phyloP scores from a whole-genome alignment of 768 basidiomycete species.

The Lentinula boryana region DNA sequence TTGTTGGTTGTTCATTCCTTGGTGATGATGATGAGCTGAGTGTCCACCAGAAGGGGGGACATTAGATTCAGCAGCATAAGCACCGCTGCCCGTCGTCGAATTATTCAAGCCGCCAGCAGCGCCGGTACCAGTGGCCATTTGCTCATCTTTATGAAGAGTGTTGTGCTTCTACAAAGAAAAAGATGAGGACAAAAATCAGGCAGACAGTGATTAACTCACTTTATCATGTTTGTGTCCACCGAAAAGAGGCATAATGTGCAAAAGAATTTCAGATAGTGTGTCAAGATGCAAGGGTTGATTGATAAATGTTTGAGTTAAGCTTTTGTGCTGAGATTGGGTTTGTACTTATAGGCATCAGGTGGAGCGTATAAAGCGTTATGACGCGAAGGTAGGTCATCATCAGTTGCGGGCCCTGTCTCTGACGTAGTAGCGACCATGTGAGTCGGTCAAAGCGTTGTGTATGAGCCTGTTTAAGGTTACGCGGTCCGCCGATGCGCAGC shows the following conservation, averaged over 20 bases:
- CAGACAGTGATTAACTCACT: background rate
- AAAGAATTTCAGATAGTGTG: background rate
- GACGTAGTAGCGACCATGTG: background rate
- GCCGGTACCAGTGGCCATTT: background rate
- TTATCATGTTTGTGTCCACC: slow-evolving; percentile 3
- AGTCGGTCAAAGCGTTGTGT: background rate
- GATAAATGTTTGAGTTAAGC: no score
- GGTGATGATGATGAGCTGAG: background rate
- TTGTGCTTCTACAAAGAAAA: background rate
- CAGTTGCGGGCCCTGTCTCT: background rate
- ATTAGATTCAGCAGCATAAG: background rate
- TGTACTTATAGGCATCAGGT: background rate
- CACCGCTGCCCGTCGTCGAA: background rate
- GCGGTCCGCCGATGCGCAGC: no score
- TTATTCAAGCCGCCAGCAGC: background rate
- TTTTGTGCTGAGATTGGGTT: background rate
- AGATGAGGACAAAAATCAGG: background rate
- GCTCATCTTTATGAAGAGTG: background rate
- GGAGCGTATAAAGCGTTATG: background rate
- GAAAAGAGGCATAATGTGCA: background rate
- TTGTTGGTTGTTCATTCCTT: background rate
- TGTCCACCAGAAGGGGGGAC: background rate
- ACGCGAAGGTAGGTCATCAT: background rate
- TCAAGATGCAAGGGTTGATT: no score
- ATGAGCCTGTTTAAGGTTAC: background rate